Evolutionary conservation across 116 monocot genomes (phyloP).

Genomic region (Cymodocea nodosa): DNA sequence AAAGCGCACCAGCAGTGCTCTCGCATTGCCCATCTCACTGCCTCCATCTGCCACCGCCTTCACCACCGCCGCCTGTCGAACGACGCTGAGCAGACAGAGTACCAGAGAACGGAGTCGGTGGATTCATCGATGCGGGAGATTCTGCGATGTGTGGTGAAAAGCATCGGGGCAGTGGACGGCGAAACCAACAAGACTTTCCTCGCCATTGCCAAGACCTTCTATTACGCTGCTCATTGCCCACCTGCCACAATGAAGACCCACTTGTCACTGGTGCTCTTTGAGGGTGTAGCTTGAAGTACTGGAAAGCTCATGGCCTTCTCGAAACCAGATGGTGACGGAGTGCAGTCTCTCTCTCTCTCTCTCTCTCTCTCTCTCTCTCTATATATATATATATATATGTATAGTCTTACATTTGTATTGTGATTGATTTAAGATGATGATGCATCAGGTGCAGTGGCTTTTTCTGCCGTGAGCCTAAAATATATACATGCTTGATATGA

Average conservation of each 20-base stretch:
- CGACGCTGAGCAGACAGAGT: too few species aligned
- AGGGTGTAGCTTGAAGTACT: slow-evolving; percentile 13
- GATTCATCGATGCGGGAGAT: slow-evolving; percentile 55
- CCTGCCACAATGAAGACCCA: slow-evolving; percentile 25
- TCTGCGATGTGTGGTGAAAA: slow-evolving; percentile 21
- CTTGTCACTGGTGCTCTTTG: slow-evolving; percentile 55
- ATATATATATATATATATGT: too few species aligned
- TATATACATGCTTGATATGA: too few species aligned
- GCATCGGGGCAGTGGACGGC: slow-evolving; percentile 8
- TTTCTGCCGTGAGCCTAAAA: too few species aligned
- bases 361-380: too few species aligned
- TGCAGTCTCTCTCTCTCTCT: too few species aligned
- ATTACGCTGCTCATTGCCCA: slow-evolving; percentile 43
- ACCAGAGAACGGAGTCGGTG: not conserved
- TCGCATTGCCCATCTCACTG: slow-evolving; percentile 2
- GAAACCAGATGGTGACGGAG: too few species aligned
- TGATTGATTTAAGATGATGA: too few species aligned
- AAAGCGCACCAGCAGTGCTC: not conserved
- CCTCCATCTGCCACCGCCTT: slow-evolving; percentile 6
- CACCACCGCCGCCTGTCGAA: not conserved
- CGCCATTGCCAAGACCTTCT: slow-evolving; percentile 46
- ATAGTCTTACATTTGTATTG: too few species aligned
- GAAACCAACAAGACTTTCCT: slow-evolving; percentile 54
- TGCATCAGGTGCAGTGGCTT: too few species aligned
- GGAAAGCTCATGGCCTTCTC: too few species aligned